Percentiles rank a stretch among this genome's conserved stretches.
phyloP scores from a whole-genome alignment of 2,329 filamentous ascomycete species.

The Penicillium sp. region DNA sequence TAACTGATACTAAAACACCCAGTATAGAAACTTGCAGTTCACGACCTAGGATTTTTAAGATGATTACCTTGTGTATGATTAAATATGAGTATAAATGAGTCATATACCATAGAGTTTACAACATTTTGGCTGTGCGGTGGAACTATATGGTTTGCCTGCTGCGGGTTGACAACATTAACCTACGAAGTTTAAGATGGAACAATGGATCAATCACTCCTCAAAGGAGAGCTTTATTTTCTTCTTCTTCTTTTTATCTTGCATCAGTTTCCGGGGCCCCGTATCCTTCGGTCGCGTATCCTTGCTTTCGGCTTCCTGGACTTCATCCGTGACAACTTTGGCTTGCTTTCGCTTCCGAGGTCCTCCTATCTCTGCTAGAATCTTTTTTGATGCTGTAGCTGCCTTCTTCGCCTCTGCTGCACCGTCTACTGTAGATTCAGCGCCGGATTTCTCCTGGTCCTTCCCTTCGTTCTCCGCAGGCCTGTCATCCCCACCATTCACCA shows the following conservation, averaged over 20 bases:
- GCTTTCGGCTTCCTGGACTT: conserved; percentile 28
- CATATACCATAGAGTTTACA: conserved; percentile 4
- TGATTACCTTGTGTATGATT: conserved; percentile 2
- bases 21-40: background rate
- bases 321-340: conserved; percentile 46
- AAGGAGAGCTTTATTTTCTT: conserved; percentile 55
- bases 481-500: conserved; percentile 35
- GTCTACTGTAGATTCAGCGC: conserved; percentile 17
- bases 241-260: conserved; percentile 48
- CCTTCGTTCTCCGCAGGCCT: conserved; percentile 16
- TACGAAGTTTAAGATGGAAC: background rate
- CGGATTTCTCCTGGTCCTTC: conserved; percentile 16
- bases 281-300: conserved; percentile 30
- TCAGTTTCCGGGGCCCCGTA: conserved; percentile 37
- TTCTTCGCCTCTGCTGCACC: conserved; percentile 18
- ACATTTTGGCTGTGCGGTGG: background rate
- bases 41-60: background rate
- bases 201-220: conserved; percentile 35
- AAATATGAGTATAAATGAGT: conserved; percentile 16
- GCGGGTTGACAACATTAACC: background rate
- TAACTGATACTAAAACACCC: background rate
- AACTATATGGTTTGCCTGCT: background rate
- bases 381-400: conserved; percentile 31
- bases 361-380: conserved; percentile 47
- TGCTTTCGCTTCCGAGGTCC: conserved; percentile 49